A percentile compares a stretch with the other conserved stretches of the same genome.
Conservation (phyloP, 2,329 filamentous ascomycete genomes). For the Pseudocercospora pini-densiflorae region DNA sequence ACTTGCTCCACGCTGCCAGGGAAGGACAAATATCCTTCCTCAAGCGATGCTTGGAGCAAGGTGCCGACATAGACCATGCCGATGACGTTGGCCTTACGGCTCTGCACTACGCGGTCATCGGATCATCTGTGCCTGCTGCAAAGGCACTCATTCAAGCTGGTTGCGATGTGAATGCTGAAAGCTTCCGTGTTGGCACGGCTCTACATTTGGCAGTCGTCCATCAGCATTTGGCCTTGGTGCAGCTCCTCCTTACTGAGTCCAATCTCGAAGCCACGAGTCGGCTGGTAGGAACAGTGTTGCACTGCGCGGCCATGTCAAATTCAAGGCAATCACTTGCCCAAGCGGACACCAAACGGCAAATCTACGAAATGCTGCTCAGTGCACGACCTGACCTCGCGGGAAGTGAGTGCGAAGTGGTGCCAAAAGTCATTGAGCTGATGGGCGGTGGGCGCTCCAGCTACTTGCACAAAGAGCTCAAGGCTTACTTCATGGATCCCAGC, state of each 20-base stretch:
- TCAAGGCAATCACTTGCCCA: not conserved
- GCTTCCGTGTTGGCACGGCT: not conserved
- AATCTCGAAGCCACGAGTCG: not conserved
- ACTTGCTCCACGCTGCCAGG: not conserved
- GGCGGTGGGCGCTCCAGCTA: not conserved
- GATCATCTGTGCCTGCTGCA: not conserved
- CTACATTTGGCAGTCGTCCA: not conserved
- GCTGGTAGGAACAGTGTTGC: not conserved
- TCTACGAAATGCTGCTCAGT: not conserved
- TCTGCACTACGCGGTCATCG: not conserved
- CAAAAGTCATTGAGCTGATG: not conserved
- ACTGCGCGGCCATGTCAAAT: not conserved
- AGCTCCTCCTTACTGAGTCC: not conserved
- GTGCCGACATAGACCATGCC: not conserved
- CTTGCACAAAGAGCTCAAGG: not conserved
- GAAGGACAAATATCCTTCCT: not conserved
- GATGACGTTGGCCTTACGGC: not conserved
- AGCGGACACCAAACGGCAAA: not conserved
- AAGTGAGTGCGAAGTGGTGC: not conserved
- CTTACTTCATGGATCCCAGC: not conserved
- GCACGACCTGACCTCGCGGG: not conserved
- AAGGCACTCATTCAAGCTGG: not conserved
- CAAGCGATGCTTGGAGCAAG: not conserved
- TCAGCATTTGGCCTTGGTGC: not conserved
- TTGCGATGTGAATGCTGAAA: not conserved